Base-by-base conservation (phyloP, 2,329 filamentous ascomycete species). In the Aureobasidium sp. region DNA sequence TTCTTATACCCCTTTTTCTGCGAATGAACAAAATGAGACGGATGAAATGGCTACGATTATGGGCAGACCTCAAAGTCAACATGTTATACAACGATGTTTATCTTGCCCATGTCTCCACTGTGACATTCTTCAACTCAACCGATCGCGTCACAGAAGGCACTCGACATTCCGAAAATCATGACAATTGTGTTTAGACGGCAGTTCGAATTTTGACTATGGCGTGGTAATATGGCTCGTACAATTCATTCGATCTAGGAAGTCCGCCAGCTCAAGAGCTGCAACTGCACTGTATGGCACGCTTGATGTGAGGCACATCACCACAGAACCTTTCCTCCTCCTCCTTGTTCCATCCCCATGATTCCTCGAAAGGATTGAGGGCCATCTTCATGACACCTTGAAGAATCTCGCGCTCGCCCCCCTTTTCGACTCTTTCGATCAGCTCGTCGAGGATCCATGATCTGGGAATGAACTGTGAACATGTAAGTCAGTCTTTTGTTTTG, bases 381-480 rank as follows among this genome's bases (percentile, higher is more conserved):
- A 97, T 88, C 48, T 90, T 84, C 87, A 96, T 90, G 27, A 94
- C 81, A 33, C 87, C 81, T 14, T 83, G 79, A 48, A 99, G 73
- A 39, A 97, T 86, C 9, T 91, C 87, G 61, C 90, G 81, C 70
- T 99, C 92, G 2, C 86, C 85, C 57, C 87, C 85, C 72, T 90
- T 90, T 74, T 97, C 91, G 0, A 97, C 92, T 11, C 90, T 83
- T 49, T 88, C 84, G 67, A 99, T 97, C 15, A 99, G 74, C 74
- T 99, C 94, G 72, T 97, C 93, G 22, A 99, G 79, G 57, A 99
- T 84, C 92, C 93, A 99, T 19, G 89, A 87, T 50, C 91, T 84
- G 0, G 94, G 91, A 0, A 97, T 80, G 70, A 99, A 99, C 77
- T 83, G 60, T 59, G 39, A 37, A 19, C 2, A 6, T 5, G 19